These are phyloP conservation scores for Pisolithus orientalis DNA, from an alignment of 768 basidiomycete genomes.

Conservation along the genomic window DNA sequence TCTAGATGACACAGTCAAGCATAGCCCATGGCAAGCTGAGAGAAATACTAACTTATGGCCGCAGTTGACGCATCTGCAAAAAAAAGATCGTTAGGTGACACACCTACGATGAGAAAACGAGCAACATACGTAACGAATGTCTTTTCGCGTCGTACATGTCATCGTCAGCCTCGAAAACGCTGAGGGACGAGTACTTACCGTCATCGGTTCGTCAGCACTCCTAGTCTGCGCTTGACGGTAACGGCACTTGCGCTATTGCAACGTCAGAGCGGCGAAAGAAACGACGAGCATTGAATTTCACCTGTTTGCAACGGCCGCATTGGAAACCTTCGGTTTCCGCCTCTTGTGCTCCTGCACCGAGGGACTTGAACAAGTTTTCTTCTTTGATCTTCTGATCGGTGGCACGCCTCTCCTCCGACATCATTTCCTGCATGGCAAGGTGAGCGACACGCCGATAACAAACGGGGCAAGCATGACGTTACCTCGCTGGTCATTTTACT, in stretches of 20 bases:
- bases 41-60: conserved; percentile 43
- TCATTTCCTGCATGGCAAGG: conserved; percentile 70
- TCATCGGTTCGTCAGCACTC: conserved; percentile 98
- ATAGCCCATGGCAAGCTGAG: not conserved
- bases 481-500: conserved; percentile 80
- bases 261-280: not conserved
- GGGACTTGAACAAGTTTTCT: conserved; percentile 85
- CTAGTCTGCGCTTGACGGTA: conserved; percentile 97
- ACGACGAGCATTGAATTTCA: conserved; percentile 19
- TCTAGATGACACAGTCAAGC: conserved; percentile 22
- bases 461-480: not conserved
- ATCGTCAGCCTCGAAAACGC: not conserved
- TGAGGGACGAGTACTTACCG: conserved; percentile 44
- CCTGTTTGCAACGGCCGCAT: conserved; percentile 91
- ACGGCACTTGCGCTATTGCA: conserved; percentile 70
- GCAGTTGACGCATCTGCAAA: conserved; percentile 57
- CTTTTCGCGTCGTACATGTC: conserved; percentile 26
- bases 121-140: conserved; percentile 80
- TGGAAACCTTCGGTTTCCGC: conserved; percentile 99
- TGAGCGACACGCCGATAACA: not conserved
- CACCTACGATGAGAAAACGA: not conserved
- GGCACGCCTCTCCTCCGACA: conserved; percentile 84
- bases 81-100: conserved; percentile 2
- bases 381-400: conserved; percentile 77
- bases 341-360: conserved; percentile 83